Evolutionary conservation across 2,329 filamentous ascomycete genomes (phyloP).

Genomic region (Colletotrichum falcatum): DNA sequence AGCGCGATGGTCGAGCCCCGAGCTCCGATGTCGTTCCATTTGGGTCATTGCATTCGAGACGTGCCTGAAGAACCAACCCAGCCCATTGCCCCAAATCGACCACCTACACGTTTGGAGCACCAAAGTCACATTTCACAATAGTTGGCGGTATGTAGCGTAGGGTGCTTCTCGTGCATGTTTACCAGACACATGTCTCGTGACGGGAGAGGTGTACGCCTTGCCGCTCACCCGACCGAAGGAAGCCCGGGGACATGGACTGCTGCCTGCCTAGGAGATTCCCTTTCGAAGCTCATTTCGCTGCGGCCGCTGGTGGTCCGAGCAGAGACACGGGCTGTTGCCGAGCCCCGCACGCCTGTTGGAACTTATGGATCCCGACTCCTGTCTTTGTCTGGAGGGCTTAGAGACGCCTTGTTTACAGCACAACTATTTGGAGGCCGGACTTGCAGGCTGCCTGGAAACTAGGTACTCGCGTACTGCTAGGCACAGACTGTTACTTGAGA

Average conservation of each 20-base stretch:
- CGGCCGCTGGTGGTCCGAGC: constrained; percentile 12
- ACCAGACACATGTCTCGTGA: background rate
- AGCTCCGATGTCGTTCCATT: background rate
- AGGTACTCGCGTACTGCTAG: background rate
- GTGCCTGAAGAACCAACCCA: background rate
- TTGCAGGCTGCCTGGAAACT: no score
- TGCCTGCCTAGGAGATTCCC: background rate
- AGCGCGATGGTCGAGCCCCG: background rate
- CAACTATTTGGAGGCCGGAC: background rate
- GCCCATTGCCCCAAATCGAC: background rate
- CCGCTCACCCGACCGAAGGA: constrained; percentile 7
- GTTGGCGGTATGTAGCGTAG: background rate
- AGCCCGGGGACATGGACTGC: background rate
- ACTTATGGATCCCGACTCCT: background rate
- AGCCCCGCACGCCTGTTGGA: background rate
- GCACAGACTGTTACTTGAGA: background rate
- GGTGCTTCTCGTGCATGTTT: no score
- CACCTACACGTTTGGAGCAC: no score
- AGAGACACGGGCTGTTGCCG: constrained; percentile 11
- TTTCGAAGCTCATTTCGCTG: background rate
- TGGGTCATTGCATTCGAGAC: background rate
- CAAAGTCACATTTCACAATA: background rate
- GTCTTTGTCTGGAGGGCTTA: background rate
- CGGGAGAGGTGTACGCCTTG: background rate
- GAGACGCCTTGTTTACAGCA: background rate